Evolutionary conservation across 805 yeast genomes (phyloP), one percentile per base, ranked within the genome.

Genomic region (Ascoidea asiatica): DNA sequence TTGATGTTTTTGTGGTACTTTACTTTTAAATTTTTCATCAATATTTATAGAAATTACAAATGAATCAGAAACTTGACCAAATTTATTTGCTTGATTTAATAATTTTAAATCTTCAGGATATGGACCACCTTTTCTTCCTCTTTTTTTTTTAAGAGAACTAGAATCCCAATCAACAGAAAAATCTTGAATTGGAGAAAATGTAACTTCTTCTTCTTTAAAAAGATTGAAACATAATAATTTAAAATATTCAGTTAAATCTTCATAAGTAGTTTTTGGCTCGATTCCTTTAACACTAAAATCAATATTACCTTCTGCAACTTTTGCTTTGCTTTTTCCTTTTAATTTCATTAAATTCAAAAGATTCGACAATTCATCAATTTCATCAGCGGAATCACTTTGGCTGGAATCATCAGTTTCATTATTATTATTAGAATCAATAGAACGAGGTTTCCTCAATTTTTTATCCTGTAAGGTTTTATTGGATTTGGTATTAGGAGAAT

Each of bases 181-280:
- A 43, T 73, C 72, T 0, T 69, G 62, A 37, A 69, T 58, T 42
- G 74, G 68, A 6, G 67, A 65, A 17, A 66, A 63, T 21, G 69
- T 72, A 21, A 66, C 60, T 44, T 72, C 68, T 52, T 81, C 84
- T 55, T 81, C 89, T 38, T 78, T 62, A 47, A 76, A 79, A 45
- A 81, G 56, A 44, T 78, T 78, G 57, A 72, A 72, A 44, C 81
- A 70, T 64, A 78, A 72, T 49, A 76, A 79, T 48, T 70, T 62
- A 54, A 71, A 73, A 53, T 81, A 81, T 18, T 69, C 67, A 7
- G 65, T 60, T 51, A 79, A 54, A 22, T 71, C 62, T 8, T 72
- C 72, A 52, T 73, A 79, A 0, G 67, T 59, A 42, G 73, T 59
- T 43, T 62, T 63, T 4, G 80, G 75, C 36, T 57, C 55, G 11